Base-by-base conservation (phyloP, 2,329 filamentous ascomycete species). In the Thelonectria rubi region DNA sequence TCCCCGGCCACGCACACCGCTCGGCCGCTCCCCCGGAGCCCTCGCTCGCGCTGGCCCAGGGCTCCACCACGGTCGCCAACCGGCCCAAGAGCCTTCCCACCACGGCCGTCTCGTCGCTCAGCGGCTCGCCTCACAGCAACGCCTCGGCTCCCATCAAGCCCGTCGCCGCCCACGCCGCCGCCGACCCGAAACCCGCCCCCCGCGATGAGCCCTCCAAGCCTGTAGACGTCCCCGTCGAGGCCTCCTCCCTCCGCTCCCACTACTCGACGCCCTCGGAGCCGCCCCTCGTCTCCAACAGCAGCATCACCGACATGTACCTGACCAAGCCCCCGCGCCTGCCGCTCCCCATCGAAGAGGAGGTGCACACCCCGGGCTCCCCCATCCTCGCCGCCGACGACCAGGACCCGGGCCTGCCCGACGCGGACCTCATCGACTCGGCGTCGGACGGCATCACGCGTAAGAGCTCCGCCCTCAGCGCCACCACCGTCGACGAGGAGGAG, bases 291-390 rank as follows among this genome's bases (percentile, higher is more conserved):
- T 78, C 82, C 58, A 84, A 83, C 65, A 84, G 78, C 76, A 89
- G 87, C 71, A 76, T 89, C 67, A 87, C 86, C 66, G 86, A 87
- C 68, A 84, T 89, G 80, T 89, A 88, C 71, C 78, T 86, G 71
- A 81, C 84, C 60, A 85, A 91, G n/a, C 94, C 94, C 47, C 94
- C 94, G 52, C 90, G 94, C 63, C 82, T 98, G 72, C 94, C 94
- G 60, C 86, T 98, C 61, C 94, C 94, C 56, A 97, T 98, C 71
- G 93, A 96, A 71, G 92, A 97, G 81, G 93, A 97, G 75, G 86
- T 91, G 14, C 90, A 95, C 70, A 93, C 91, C 1, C 94, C 94
- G 1, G 94, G 94, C 24, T 97, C 94, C 46, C 94, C 94, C 55
- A 94, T 97, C 66, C 86, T 94, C 64, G 88, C 90, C 7, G 86